phyloP scores from a whole-genome alignment of 2,329 filamentous ascomycete genomes.

The Fusarium algeriense region DNA sequence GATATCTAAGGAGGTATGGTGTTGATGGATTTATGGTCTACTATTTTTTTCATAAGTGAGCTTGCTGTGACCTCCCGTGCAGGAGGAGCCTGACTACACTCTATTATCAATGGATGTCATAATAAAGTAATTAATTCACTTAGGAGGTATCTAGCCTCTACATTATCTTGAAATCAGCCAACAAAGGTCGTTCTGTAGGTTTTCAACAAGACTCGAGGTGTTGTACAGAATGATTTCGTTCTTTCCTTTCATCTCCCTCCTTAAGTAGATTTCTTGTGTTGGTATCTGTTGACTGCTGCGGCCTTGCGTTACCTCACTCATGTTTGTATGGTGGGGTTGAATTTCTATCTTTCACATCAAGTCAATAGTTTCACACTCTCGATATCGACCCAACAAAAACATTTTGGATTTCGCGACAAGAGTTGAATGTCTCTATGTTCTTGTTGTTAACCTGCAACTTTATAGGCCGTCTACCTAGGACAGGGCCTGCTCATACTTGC shows the following conservation, averaged over 20 bases:
- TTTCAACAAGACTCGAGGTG: background rate
- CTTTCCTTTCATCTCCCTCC: background rate
- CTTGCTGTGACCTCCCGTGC: no score
- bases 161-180: background rate
- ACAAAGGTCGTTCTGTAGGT: background rate
- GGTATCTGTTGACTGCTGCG: background rate
- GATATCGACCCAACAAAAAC: background rate
- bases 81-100: no score
- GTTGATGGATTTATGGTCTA: background rate
- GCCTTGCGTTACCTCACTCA: background rate
- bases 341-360: background rate
- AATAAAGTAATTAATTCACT: no score
- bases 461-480: no score
- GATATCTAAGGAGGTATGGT: no score
- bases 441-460: background rate
- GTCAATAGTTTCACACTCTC: background rate
- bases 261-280: background rate
- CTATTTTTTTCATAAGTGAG: background rate
- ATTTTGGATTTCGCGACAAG: background rate
- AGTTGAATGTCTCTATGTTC: background rate
- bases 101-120: no score
- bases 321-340: conserved; percentile 3
- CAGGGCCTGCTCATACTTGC: no score
- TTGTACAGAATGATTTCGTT: background rate
- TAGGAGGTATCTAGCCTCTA: background rate